Conservation (phyloP, 2,329 filamentous ascomycete species). For the Claviceps monticola region DNA sequence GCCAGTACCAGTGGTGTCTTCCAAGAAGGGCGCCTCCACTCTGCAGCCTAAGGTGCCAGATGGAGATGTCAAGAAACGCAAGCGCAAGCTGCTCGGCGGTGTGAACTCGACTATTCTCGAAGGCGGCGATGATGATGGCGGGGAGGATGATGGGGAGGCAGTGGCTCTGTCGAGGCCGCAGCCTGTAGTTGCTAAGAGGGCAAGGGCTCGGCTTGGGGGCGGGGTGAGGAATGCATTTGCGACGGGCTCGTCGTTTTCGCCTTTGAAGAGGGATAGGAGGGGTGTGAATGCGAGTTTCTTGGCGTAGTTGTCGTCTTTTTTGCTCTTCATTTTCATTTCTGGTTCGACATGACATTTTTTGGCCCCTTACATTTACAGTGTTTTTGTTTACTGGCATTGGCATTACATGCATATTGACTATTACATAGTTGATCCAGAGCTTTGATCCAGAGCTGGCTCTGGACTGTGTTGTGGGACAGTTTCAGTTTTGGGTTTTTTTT, state of each 20-base stretch:
- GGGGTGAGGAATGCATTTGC: constrained; percentile 32
- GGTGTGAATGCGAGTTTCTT: constrained; percentile 49
- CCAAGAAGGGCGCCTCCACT: constrained; percentile 7
- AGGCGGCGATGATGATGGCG: constrained; percentile 54
- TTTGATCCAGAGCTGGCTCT: constrained; percentile 1
- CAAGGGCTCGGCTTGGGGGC: constrained; percentile 10
- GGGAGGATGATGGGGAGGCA: constrained; percentile 41
- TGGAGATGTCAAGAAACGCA: constrained; percentile 46
- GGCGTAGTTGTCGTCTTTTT: constrained; percentile 18
- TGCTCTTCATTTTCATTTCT: neutral
- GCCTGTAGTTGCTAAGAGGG: constrained; percentile 3
- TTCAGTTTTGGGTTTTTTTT: neutral
- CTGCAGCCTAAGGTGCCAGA: constrained; percentile 12
- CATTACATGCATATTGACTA: too few species aligned
- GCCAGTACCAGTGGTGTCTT: neutral
- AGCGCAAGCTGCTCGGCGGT: constrained; percentile 54
- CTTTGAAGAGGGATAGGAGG: constrained; percentile 55
- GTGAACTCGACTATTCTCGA: constrained; percentile 56
- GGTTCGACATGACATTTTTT: neutral
- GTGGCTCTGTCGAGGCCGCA: constrained; percentile 2
- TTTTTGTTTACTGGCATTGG: neutral
- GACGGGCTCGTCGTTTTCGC: constrained; percentile 47
- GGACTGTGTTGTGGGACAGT: neutral
- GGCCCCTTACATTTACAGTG: neutral
- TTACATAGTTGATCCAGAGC: too few species aligned